A percentile compares a stretch with the other conserved stretches of the same genome.
These are phyloP conservation scores for Arctostaphylos glauca DNA, from an alignment of 148 eudicot genomes.

Conservation along the genomic window DNA sequence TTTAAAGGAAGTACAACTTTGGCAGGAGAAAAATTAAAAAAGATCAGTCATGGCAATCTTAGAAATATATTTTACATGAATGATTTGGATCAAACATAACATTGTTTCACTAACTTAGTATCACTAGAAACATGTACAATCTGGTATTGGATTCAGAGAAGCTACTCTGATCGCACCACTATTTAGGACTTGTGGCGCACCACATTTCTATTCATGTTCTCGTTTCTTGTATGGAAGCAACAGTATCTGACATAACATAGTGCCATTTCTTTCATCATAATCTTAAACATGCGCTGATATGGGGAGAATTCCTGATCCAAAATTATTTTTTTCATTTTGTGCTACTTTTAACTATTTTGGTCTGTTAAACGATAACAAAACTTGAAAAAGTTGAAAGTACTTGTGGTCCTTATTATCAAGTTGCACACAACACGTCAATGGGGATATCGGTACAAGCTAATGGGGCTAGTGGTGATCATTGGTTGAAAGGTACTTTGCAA, in stretches of 20 bases:
- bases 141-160: neutral
- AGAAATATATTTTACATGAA: neutral
- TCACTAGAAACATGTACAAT: neutral
- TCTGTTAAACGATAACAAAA: neutral
- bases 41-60: neutral
- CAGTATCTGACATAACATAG: neutral
- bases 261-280: neutral
- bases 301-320: neutral
- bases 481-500: constrained; percentile 13
- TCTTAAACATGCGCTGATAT: neutral
- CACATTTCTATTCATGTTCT: neutral
- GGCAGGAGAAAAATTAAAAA: neutral
- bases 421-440: constrained; percentile 19
- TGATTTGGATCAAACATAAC: neutral
- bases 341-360: neutral
- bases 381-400: neutral
- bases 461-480: constrained; percentile 17
- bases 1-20: neutral
- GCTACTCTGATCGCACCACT: neutral
- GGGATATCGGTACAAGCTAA: constrained; percentile 13
- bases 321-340: neutral
- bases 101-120: neutral
- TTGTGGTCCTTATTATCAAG: constrained; percentile 16
- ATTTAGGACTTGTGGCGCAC: neutral
- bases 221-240: neutral